Conservation (phyloP, 129 eudicot genomes). For the Lonicera japonica region DNA sequence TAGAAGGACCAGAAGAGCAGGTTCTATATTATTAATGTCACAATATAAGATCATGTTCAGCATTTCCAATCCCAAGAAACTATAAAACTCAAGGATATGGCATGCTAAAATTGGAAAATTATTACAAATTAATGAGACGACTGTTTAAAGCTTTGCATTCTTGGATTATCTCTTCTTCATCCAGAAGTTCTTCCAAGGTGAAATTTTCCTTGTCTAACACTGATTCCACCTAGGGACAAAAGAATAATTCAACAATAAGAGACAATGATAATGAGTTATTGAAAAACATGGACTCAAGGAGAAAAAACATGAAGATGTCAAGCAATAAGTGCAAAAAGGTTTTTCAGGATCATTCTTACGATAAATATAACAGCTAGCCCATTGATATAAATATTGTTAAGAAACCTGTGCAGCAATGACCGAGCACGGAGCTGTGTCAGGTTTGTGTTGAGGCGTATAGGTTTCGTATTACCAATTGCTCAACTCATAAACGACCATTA, state of each 20-base stretch:
- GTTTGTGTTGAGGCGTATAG: too few relatives aligned
- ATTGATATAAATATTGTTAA: not conserved
- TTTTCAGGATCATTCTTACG: too few relatives aligned
- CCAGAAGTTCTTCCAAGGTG: slow-evolving; percentile 92
- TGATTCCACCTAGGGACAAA: slow-evolving; percentile 51
- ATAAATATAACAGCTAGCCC: not conserved
- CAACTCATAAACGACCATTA: too few relatives aligned
- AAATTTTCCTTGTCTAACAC: slow-evolving; percentile 76
- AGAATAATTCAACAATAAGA: not conserved
- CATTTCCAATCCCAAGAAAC: not conserved
- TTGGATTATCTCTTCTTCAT: slow-evolving; percentile 93
- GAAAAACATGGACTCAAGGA: too few relatives aligned
- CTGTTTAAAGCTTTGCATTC: slow-evolving; percentile 93
- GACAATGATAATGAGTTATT: slow-evolving; percentile 6
- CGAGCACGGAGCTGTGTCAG: too few relatives aligned
- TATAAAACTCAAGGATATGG: not conserved
- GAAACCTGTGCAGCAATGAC: too few relatives aligned
- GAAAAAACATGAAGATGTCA: slow-evolving; percentile 2
- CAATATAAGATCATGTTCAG: not conserved
- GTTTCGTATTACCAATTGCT: too few relatives aligned
- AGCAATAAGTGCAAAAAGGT: not conserved
- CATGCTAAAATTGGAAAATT: slow-evolving; percentile 1
- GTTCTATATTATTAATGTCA: slow-evolving; percentile 1
- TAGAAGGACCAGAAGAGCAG: not conserved
- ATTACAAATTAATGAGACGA: slow-evolving; percentile 88